Evolutionary conservation across 1,284 basidiomycete genomes (phyloP), one percentile per base, ranked within the genome.

Genomic region (Schizophyllum commune): DNA sequence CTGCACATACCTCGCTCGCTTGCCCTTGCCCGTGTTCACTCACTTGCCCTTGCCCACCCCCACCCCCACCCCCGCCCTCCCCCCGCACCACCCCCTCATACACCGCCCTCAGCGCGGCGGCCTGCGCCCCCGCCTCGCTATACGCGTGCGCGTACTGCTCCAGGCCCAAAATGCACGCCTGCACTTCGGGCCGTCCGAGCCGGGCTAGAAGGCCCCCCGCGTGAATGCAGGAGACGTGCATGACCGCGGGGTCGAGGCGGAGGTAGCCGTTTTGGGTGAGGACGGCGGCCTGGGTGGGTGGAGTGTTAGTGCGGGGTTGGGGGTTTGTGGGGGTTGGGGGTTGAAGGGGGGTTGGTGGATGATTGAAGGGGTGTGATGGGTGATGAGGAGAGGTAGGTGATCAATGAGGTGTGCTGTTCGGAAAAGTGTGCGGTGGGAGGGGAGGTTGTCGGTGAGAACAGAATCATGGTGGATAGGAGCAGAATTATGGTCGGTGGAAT

Each of bases 71-170:
- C 39, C 3, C 39, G 4, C 13, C 9, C 3, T 9, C 17, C 39
- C 4, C 39, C 2, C 39, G 2, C 39, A 47, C 39, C 33, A 83
- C 80, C 55, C 75, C 73, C 19, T 74, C 72, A 68, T 83, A 91
- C 15, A 80, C 70, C 21, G 81, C 79, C 60, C 76, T 78, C 71
- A 91, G 88, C 66, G 89, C 83, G 47, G 80, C 77, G 1, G 91
- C 89, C 66, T 89, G 84, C 33, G 91, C 89, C 60, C 86, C 89
- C 56, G 91, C 88, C 68, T 94, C 91, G 69, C 94, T 93, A 67
- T 92, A 92, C 19, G 89, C 88, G 67, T 86, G 83, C 67, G 86
- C 89, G 71, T 96, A 96, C 74, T 97, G 95, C 67, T 90, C 83
- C 55, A 97, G 79, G 5, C 90, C 95, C 8, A 81, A 83, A 66